Percentiles rank a stretch among this genome's conserved stretches.
phyloP scores from a whole-genome alignment of 2,329 filamentous ascomycete species.

The Seiridium cupressi region DNA sequence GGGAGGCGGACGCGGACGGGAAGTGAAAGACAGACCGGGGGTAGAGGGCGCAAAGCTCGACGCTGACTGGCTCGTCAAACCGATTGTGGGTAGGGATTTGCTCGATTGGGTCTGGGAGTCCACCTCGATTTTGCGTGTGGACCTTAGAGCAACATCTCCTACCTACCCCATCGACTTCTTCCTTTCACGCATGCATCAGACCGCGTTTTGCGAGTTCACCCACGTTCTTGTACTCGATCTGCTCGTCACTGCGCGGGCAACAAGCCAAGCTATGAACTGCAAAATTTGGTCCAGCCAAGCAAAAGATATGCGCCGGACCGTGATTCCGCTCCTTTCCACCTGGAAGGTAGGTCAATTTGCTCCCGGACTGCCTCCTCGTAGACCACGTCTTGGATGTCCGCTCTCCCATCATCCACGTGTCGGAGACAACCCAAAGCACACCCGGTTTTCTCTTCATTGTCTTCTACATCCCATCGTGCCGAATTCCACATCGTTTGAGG shows the following conservation, averaged over 20 bases:
- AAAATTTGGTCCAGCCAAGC: constrained; percentile 15
- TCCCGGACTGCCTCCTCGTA: constrained; percentile 20
- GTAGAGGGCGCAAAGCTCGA: neutral
- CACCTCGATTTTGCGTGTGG: constrained; percentile 7
- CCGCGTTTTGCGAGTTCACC: constrained; percentile 34
- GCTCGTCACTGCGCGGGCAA: constrained; percentile 43
- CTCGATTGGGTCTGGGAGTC: constrained; percentile 6
- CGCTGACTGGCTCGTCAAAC: neutral
- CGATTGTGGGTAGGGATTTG: constrained; percentile 3
- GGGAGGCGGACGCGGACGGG: constrained; percentile 7
- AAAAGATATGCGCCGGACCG: constrained; percentile 16
- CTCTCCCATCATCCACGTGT: neutral
- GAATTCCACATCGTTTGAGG: neutral
- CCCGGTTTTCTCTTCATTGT: neutral
- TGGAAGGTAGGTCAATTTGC: constrained; percentile 18
- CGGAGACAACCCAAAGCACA: neutral
- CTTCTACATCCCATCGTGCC: neutral
- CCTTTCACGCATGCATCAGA: constrained; percentile 10
- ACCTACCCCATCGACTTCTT: constrained; percentile 11
- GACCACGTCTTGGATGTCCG: neutral
- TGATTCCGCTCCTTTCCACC: constrained; percentile 11
- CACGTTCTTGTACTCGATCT: constrained; percentile 66
- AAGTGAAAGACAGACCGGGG: constrained; percentile 9
- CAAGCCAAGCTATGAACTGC: constrained; percentile 33
- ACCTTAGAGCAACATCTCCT: constrained; percentile 5